Base-by-base conservation (phyloP, 371 early-diverging fungal species). In the Mortierella sp. region DNA sequence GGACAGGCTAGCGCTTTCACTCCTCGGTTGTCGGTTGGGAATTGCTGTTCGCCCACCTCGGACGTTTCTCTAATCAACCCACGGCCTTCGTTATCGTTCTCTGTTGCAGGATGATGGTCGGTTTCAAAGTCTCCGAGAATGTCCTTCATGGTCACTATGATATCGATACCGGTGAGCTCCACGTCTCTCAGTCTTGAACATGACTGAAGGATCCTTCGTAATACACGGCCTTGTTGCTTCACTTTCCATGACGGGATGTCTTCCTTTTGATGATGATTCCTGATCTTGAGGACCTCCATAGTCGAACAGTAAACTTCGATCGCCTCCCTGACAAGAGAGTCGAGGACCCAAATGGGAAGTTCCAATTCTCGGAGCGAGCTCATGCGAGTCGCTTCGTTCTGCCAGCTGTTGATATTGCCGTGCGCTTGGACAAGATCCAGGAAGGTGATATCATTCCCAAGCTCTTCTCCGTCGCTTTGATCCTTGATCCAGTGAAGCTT, bases 201-300 rank as follows among this genome's bases (percentile, higher is more conserved):
- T 7, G 39, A 34, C 39, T 30, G 19, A 10, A 53, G 12, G 10
- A 61, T 12, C 13, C 49, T 23, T 3, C 24, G 16, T 3, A 61
- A 26, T 3, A 45, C 61, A 18, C 61, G 27, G 19, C 41, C 45
- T 45, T 61, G 53, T 21, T 41, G 28, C 26, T 19, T 41, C 12
- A 30, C 19, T 27, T 16, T 24, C 41, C 2, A n/a, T 23, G 16
- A 31, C 19, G 34, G 28, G n/a, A 27, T 8, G 26, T n/a, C 10
- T 43, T 43, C 9, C 16, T n/a, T n/a, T 28, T 30, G 52, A n/a
- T 41, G 24, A 34, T 34, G 34, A 34, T 7, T 10, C 9, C 28
- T 52, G 30, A 61, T 52, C 16, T 53, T 61, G 42, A 59, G 60
- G 7, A 59, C 42, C 46, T 61, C 53, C 19, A 61, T 13, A 10